phyloP scores from a whole-genome alignment of 2,329 filamentous ascomycete species.

The Aureobasidium sp. region DNA sequence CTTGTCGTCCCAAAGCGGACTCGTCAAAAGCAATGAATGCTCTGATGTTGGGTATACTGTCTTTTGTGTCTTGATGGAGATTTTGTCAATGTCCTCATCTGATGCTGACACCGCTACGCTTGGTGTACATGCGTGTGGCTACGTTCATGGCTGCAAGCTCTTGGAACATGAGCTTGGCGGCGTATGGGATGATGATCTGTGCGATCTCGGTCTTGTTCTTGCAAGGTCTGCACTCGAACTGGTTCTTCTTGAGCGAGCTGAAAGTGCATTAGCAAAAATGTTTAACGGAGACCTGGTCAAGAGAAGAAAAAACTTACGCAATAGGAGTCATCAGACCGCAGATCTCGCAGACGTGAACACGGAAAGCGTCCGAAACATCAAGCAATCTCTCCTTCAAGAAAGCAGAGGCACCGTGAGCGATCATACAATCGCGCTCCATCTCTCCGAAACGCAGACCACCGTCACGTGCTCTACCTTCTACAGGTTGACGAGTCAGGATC shows the following conservation, averaged over 20 bases:
- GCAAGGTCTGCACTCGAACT: slow-evolving; percentile 94
- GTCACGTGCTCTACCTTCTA: slow-evolving; percentile 95
- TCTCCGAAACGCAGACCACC: slow-evolving; percentile 99
- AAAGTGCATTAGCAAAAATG: slow-evolving; percentile 19
- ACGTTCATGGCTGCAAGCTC: slow-evolving; percentile 98
- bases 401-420: slow-evolving; percentile 93
- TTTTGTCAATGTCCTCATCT: slow-evolving; percentile 1
- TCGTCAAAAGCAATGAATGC: background rate
- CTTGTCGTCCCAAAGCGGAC: background rate
- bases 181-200: slow-evolving; percentile 95
- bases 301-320: slow-evolving; percentile 59
- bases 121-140: slow-evolving; percentile 89
- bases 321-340: slow-evolving; percentile 98
- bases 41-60: background rate
- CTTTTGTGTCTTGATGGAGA: background rate
- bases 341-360: slow-evolving; percentile 97
- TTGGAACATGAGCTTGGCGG: slow-evolving; percentile 96
- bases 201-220: slow-evolving; percentile 99
- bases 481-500: slow-evolving; percentile 93
- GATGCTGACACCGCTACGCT: slow-evolving; percentile 14
- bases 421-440: slow-evolving; percentile 99
- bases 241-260: slow-evolving; percentile 67
- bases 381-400: slow-evolving; percentile 97
- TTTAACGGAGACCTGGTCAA: slow-evolving; percentile 15
- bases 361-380: slow-evolving; percentile 94